Percentiles rank a stretch among this genome's conserved stretches.
These are phyloP conservation scores for Inonotus hispidus DNA, from an alignment of 1,284 basidiomycete species.

Conservation along the genomic window DNA sequence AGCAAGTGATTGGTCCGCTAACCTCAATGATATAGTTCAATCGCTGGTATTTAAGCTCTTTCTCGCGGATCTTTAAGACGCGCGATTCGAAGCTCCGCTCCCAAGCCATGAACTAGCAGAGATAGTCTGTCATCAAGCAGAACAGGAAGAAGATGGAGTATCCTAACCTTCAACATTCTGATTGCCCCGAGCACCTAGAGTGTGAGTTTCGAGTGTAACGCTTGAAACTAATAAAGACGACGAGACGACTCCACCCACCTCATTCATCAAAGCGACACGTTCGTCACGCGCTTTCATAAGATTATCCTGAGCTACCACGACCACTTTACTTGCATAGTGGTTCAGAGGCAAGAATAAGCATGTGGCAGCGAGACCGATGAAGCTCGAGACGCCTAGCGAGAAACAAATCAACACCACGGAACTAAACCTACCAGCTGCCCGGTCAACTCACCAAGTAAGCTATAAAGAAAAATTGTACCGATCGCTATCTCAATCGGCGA, in stretches of 20 bases:
- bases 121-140: neutral
- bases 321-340: constrained; percentile 81
- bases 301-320: constrained; percentile 80
- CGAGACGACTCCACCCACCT: constrained; percentile 38
- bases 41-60: constrained; percentile 79
- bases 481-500: constrained; percentile 84
- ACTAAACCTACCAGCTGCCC: neutral
- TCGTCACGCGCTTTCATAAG: constrained; percentile 91
- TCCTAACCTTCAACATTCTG: constrained; percentile 85
- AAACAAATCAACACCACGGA: neutral
- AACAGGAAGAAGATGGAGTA: neutral
- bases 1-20: constrained; percentile 10
- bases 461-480: constrained; percentile 76
- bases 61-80: constrained; percentile 68
- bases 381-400: constrained; percentile 56
- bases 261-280: constrained; percentile 89
- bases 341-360: constrained; percentile 84
- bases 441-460: constrained; percentile 57
- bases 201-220: neutral
- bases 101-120: constrained; percentile 84
- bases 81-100: constrained; percentile 83
- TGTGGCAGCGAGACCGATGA: constrained; percentile 80
- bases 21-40: constrained; percentile 85
- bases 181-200: constrained; percentile 75
- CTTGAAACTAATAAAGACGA: neutral